Evolutionary conservation across 495 filamentous ascomycete species (phyloP).

Genomic region (Neurospora sp.): DNA sequence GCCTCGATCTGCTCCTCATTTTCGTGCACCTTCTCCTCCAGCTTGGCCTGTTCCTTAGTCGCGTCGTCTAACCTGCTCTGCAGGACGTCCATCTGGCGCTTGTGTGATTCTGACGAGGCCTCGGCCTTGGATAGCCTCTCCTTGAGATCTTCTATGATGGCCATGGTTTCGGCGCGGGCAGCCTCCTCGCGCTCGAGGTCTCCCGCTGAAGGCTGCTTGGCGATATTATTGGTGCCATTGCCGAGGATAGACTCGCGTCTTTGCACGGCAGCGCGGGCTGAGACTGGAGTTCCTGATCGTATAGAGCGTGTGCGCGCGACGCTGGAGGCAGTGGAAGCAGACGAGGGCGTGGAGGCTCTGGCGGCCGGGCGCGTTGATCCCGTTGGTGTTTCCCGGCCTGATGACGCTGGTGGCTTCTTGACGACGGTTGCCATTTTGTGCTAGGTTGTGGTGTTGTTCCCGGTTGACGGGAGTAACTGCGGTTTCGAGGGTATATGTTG

Average conservation of each 20-base stretch:
- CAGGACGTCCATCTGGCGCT: conserved; percentile 73
- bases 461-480: background rate
- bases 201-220: conserved; percentile 17
- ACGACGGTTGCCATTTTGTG: conserved; percentile 28
- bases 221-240: conserved; percentile 44
- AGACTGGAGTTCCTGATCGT: conserved; percentile 50
- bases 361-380: conserved; percentile 19
- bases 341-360: conserved; percentile 31
- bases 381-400: conserved; percentile 29
- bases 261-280: conserved; percentile 55
- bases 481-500: background rate
- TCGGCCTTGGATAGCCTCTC: conserved; percentile 74
- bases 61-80: conserved; percentile 84
- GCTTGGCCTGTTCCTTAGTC: conserved; percentile 64
- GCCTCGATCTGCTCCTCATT: conserved; percentile 69
- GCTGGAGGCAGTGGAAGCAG: conserved; percentile 18
- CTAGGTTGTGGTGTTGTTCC: background rate
- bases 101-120: conserved; percentile 63
- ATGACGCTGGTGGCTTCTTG: conserved; percentile 32
- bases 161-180: conserved; percentile 56
- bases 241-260: conserved; percentile 53
- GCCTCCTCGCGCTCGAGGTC: conserved; percentile 45
- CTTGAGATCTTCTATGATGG: conserved; percentile 76
- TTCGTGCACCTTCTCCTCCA: conserved; percentile 81
- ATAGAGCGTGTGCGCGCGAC: conserved; percentile 41